phyloP scores from a whole-genome alignment of 2,329 filamentous ascomycete genomes.

The Myriangium duriaei region DNA sequence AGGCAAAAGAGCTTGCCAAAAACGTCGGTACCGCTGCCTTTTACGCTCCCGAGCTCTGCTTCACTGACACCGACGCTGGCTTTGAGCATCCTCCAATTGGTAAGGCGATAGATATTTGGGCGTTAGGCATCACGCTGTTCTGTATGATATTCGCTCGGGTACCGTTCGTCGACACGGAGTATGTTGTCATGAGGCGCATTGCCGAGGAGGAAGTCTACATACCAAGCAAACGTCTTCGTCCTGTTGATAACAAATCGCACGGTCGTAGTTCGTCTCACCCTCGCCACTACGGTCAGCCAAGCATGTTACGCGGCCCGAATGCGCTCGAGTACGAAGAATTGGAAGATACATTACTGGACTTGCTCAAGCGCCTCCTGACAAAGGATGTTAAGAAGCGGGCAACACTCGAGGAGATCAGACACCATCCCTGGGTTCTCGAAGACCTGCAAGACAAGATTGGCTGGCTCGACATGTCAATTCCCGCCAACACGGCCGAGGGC shows the following conservation, averaged over 20 bases:
- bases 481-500: slow-evolving; percentile 61
- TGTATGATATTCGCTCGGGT: slow-evolving; percentile 89
- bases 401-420: slow-evolving; percentile 80
- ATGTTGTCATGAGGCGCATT: slow-evolving; percentile 81
- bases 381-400: slow-evolving; percentile 88
- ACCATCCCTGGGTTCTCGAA: slow-evolving; percentile 78
- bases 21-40: slow-evolving; percentile 96
- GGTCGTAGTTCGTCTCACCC: slow-evolving; percentile 33
- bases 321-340: slow-evolving; percentile 78
- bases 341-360: slow-evolving; percentile 64
- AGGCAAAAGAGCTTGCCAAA: slow-evolving; percentile 92
- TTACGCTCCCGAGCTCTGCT: slow-evolving; percentile 92
- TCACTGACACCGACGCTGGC: slow-evolving; percentile 70
- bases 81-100: slow-evolving; percentile 62
- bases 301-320: slow-evolving; percentile 48
- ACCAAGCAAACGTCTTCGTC: slow-evolving; percentile 66
- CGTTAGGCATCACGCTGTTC: slow-evolving; percentile 87
- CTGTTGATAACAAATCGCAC: slow-evolving; percentile 40
- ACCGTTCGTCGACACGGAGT: slow-evolving; percentile 87
- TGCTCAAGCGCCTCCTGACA: slow-evolving; percentile 65
- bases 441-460: slow-evolving; percentile 60
- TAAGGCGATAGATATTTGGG: slow-evolving; percentile 94
- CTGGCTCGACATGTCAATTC: slow-evolving; percentile 94
- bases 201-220: slow-evolving; percentile 89
- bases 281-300: slow-evolving; percentile 45